phyloP scores from a whole-genome alignment of 306 rosid species.

The Medicago lupulina region DNA sequence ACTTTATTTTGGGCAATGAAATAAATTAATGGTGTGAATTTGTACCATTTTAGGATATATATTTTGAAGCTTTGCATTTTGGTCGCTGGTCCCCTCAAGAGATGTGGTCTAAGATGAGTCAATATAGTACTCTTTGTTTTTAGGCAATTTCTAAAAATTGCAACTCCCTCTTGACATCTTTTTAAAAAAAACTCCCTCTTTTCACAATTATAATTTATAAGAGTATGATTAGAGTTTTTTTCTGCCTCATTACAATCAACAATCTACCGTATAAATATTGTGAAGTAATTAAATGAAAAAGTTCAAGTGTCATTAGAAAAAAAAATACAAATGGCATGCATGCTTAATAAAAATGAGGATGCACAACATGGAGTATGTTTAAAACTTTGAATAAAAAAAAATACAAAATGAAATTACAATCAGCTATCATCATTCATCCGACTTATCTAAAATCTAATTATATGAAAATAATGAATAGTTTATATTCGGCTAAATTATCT shows the following conservation, averaged over 20 bases:
- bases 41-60: not conserved
- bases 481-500: too few species aligned
- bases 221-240: not conserved
- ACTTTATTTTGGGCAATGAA: not conserved
- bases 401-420: too few species aligned
- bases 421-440: too few species aligned
- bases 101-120: not conserved
- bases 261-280: too few species aligned
- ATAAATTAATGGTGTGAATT: not conserved
- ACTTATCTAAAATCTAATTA: too few species aligned
- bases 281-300: too few species aligned
- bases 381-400: too few species aligned
- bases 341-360: too few species aligned
- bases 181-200: not conserved
- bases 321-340: too few species aligned
- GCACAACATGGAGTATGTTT: too few species aligned
- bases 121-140: not conserved
- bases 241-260: not conserved
- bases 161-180: not conserved
- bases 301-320: too few species aligned
- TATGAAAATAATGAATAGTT: too few species aligned
- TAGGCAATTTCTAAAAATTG: not conserved
- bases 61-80: conserved; percentile 1
- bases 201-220: not conserved
- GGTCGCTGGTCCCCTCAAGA: conserved; percentile 30